These are phyloP conservation scores for Phytophthora pisi DNA, from an alignment of 352 stramenopile genomes.

Conservation along the genomic window DNA sequence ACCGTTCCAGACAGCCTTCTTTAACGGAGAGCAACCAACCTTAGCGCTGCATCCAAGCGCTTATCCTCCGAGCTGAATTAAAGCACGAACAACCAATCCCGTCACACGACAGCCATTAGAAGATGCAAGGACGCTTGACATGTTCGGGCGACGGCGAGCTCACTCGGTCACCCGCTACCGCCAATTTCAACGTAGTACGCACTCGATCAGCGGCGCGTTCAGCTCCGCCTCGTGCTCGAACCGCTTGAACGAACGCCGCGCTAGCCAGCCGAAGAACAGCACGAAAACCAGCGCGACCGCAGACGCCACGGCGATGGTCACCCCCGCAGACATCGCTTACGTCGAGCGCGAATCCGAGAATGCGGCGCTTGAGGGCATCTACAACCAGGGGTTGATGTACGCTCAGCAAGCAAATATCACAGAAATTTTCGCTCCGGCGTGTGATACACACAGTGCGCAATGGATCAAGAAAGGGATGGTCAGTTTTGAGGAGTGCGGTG, in stretches of 20 bases:
- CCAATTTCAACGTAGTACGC: background rate
- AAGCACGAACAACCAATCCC: background rate
- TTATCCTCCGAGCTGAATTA: conserved; percentile 25
- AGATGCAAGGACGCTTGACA: background rate
- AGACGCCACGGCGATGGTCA: conserved; percentile 12
- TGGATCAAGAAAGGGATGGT: background rate
- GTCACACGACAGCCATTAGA: conserved; percentile 8
- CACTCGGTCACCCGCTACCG: background rate
- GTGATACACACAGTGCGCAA: background rate
- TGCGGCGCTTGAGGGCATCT: background rate
- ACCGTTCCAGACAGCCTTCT: background rate
- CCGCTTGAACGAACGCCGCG: conserved; percentile 17
- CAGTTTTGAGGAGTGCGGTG: background rate
- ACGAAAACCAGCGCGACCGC: conserved; percentile 15
- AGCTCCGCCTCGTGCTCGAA: conserved; percentile 26
- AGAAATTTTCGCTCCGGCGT: conserved; percentile 1
- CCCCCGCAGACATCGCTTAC: conserved; percentile 10
- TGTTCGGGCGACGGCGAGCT: background rate
- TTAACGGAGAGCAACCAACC: conserved; percentile 13
- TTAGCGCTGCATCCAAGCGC: conserved; percentile 33
- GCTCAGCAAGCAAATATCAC: background rate
- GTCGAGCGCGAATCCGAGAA: background rate
- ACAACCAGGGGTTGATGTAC: too few species aligned
- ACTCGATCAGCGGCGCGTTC: conserved; percentile 30
- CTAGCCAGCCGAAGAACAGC: conserved; percentile 12